phyloP scores from a whole-genome alignment of 1,284 basidiomycete species.

The Puccinia polysora region DNA sequence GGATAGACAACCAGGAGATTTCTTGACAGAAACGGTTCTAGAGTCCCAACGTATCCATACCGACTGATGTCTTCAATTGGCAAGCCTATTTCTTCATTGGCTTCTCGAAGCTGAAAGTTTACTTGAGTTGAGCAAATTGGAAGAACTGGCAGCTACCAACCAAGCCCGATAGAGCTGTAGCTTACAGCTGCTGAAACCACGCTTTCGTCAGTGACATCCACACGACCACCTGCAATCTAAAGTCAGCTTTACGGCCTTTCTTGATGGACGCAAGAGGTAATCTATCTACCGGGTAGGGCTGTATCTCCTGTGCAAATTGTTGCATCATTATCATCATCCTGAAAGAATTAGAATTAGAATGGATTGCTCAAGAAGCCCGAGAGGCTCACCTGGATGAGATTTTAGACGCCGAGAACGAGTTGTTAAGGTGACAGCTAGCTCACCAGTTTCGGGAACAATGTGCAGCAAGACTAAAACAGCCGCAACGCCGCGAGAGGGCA shows the following conservation, averaged over 20 bases:
- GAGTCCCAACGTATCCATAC: constrained; percentile 10
- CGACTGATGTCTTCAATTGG: constrained; percentile 5
- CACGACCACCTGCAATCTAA: constrained; percentile 8
- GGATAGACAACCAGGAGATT: constrained; percentile 33
- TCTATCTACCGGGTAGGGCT: constrained; percentile 25
- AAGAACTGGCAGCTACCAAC: neutral
- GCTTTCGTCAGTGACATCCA: constrained; percentile 13
- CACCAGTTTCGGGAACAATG: constrained; percentile 5
- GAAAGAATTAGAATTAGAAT: neutral
- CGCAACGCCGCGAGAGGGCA: constrained; percentile 2
- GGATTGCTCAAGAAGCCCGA: neutral
- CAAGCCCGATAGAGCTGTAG: neutral
- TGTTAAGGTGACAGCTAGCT: constrained; percentile 28
- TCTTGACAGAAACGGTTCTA: constrained; percentile 29
- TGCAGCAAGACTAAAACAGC: constrained; percentile 36
- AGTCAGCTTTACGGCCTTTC: neutral
- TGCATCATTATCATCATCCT: neutral
- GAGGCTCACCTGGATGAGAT: constrained; percentile 38
- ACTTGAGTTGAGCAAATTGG: no score
- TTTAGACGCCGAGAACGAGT: constrained; percentile 15
- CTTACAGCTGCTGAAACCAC: constrained; percentile 30
- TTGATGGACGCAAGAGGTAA: neutral
- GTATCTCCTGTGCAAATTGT: constrained; percentile 19
- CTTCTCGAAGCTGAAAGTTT: constrained; percentile 26
- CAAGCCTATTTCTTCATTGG: constrained; percentile 34